Conservation (phyloP, 305 asterid species). For the Solanum aculeatissimum region DNA sequence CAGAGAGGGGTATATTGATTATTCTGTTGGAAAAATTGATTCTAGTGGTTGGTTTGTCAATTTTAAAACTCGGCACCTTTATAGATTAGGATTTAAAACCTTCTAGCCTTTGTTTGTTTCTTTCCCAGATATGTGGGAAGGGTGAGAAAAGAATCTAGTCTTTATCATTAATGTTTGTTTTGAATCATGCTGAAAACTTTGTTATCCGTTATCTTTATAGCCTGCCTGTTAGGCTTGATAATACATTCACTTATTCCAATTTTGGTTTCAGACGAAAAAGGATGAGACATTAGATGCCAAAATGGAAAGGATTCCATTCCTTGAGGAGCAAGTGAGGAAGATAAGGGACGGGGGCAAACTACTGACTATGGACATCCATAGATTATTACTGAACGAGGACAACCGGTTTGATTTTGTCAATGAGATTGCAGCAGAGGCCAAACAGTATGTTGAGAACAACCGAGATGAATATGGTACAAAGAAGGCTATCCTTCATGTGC, state of each 20-base stretch:
- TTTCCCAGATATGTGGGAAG: neutral
- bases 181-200: neutral
- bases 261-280: slow-evolving; percentile 32
- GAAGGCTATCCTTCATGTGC: slow-evolving; percentile 86
- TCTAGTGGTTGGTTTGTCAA: neutral
- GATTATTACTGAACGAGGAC: slow-evolving; percentile 70
- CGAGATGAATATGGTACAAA: slow-evolving; percentile 86
- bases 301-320: slow-evolving; percentile 77
- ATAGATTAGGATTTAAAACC: neutral
- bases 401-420: slow-evolving; percentile 79
- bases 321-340: slow-evolving; percentile 86
- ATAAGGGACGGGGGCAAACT: slow-evolving; percentile 68
- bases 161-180: neutral
- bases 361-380: slow-evolving; percentile 64
- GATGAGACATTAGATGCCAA: slow-evolving; percentile 46
- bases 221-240: neutral
- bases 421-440: slow-evolving; percentile 90
- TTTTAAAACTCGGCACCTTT: neutral
- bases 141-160: neutral
- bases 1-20: neutral
- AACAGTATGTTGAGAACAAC: slow-evolving; percentile 69
- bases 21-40: neutral
- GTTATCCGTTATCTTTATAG: neutral
- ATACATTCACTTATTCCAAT: neutral
- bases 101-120: neutral